A percentile compares a stretch with the other conserved stretches of the same genome.
phyloP scores from a whole-genome alignment of 2,329 filamentous ascomycete genomes.

The Fusarium metavorans region DNA sequence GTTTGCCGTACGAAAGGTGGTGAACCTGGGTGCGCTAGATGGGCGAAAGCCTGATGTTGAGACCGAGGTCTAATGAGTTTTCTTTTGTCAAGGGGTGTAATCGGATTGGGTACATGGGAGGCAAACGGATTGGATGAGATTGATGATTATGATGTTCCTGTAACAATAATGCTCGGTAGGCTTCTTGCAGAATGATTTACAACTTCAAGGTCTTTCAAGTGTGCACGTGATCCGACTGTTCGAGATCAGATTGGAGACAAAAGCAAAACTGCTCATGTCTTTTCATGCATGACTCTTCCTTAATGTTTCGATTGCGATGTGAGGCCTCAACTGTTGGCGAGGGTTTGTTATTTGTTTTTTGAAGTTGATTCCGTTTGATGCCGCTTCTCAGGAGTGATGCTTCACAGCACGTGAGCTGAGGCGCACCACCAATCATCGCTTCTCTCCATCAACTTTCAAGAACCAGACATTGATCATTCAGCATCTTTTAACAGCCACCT shows the following conservation, averaged over 20 bases:
- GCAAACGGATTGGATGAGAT: constrained; percentile 24
- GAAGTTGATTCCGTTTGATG: background rate
- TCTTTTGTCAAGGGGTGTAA: constrained; percentile 1
- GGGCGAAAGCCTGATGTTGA: constrained; percentile 91
- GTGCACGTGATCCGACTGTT: background rate
- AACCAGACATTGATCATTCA: background rate
- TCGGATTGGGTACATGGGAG: background rate
- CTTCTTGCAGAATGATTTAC: constrained; percentile 14
- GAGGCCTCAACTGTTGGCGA: background rate
- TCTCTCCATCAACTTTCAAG: background rate
- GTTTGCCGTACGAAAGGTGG: constrained; percentile 80
- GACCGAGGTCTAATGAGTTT: constrained; percentile 70
- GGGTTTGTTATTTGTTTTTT: background rate
- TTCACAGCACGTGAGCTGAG: constrained; percentile 23
- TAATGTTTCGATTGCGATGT: background rate
- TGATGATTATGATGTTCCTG: constrained; percentile 20
- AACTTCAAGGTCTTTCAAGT: background rate
- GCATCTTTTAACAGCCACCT: background rate
- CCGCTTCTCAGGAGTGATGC: background rate
- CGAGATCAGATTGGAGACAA: fast-evolving
- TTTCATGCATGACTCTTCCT: background rate
- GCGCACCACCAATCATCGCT: constrained; percentile 2
- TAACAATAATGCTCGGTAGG: constrained; percentile 26
- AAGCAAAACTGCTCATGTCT: background rate
- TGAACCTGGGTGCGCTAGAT: constrained; percentile 80